Evolutionary conservation across 75 land plant genomes (phyloP).

Genomic region (Pseudotsuga menziesii): DNA sequence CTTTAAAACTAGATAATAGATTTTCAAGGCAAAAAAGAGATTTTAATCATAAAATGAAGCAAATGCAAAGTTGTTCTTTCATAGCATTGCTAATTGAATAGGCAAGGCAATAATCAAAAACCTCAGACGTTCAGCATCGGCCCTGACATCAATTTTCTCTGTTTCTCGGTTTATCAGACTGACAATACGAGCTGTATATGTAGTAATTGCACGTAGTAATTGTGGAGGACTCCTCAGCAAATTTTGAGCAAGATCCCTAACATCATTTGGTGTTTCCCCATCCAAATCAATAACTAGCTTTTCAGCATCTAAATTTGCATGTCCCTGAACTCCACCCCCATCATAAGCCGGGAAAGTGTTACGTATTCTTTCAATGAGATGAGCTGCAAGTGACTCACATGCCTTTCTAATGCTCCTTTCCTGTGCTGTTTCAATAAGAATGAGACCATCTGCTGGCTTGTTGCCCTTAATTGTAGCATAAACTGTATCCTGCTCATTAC

Average conservation of each 20-base stretch:
- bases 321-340: conserved; percentile 58
- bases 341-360: conserved; percentile 82
- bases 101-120: conserved; percentile 12
- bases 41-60: too few species aligned
- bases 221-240: conserved; percentile 71
- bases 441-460: conserved; percentile 56
- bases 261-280: conserved; percentile 76
- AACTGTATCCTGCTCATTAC: conserved; percentile 52
- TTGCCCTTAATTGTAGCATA: conserved; percentile 69
- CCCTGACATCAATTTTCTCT: conserved; percentile 93
- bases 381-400: conserved; percentile 74
- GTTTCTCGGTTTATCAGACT: conserved; percentile 63
- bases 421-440: conserved; percentile 73
- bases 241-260: conserved; percentile 56
- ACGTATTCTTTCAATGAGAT: conserved; percentile 62
- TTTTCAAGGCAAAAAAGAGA: neutral
- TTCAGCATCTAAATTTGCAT: conserved; percentile 55
- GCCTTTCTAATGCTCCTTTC: conserved; percentile 81
- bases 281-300: conserved; percentile 70
- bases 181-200: conserved; percentile 63
- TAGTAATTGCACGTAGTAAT: conserved; percentile 71
- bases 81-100: neutral
- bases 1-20: too few species aligned
- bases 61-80: neutral
- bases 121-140: conserved; percentile 97